Evolutionary conservation across 176 grass and related monocot genomes (phyloP).

Genomic region (Carex pumila): DNA sequence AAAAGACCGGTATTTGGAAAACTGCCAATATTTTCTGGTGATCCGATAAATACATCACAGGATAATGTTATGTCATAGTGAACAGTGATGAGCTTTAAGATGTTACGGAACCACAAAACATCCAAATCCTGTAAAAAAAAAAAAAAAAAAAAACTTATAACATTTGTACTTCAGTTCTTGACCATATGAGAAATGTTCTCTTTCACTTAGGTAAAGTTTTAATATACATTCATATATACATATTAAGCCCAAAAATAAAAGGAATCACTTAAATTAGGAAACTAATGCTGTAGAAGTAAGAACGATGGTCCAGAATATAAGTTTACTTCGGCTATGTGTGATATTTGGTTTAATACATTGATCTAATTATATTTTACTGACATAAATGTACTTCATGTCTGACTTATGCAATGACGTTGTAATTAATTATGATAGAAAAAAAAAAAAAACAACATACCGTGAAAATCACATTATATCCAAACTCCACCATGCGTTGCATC

Average conservation of each 20-base stretch:
- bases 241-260: neutral
- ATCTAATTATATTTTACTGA: neutral
- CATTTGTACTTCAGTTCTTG: neutral
- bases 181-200: neutral
- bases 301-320: neutral
- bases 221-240: too few relatives aligned
- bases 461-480: constrained; percentile 22
- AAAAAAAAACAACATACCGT: neutral
- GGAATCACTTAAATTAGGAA: neutral
- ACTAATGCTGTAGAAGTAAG: neutral
- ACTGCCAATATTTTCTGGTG: constrained; percentile 25
- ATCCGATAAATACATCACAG: constrained; percentile 12
- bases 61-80: constrained; percentile 29
- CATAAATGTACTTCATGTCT: neutral
- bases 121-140: constrained; percentile 37
- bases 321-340: neutral
- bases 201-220: neutral
- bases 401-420: neutral
- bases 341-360: neutral
- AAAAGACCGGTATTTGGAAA: constrained; percentile 41
- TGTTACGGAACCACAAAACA: constrained; percentile 44
- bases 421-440: neutral
- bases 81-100: constrained; percentile 20
- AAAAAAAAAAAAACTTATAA: neutral
- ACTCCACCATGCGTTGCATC: constrained; percentile 14